Percentiles rank a stretch among this genome's conserved stretches.
Conservation (phyloP, 1,284 basidiomycete species). For the Mrakiaceae sp. region DNA sequence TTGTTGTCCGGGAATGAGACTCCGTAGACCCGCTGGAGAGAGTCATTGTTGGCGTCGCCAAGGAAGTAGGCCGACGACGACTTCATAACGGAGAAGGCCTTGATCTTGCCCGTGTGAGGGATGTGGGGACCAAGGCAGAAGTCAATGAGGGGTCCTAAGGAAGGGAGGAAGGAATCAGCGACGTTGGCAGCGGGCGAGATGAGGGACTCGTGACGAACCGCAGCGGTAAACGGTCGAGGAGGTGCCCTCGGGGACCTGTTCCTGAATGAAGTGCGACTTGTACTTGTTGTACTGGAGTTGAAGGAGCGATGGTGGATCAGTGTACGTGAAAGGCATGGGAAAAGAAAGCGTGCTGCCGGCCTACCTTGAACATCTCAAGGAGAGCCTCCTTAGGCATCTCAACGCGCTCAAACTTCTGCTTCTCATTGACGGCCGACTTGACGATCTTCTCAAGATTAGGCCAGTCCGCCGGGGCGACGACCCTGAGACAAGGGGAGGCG, state of each 20-base stretch:
- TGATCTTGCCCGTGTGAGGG: conserved; percentile 95
- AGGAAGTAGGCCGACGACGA: conserved; percentile 99
- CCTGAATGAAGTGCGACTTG: conserved; percentile 91
- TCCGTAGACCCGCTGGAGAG: conserved; percentile 92
- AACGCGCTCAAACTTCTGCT: conserved; percentile 91
- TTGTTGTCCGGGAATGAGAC: conserved; percentile 99
- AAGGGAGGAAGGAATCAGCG: neutral
- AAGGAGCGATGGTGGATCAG: conserved; percentile 13
- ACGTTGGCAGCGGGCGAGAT: neutral
- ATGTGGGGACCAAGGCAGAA: conserved; percentile 95
- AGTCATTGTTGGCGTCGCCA: conserved; percentile 86
- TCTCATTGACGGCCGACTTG: conserved; percentile 85
- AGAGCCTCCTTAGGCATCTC: conserved; percentile 88
- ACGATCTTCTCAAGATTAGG: conserved; percentile 78
- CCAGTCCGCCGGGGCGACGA: conserved; percentile 72
- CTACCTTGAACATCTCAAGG: conserved; percentile 88
- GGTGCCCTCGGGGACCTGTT: conserved; percentile 91
- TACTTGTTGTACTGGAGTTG: conserved; percentile 87
- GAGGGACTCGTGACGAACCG: conserved; percentile 38
- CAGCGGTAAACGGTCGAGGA: conserved; percentile 98
- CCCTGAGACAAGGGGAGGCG: conserved; percentile 36
- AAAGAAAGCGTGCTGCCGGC: conserved; percentile 24
- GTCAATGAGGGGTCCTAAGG: conserved; percentile 72
- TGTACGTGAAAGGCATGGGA: neutral
- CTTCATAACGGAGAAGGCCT: conserved; percentile 90